phyloP scores from a whole-genome alignment of 1,284 basidiomycete species.

The Mycosarcoma mackinlayi region DNA sequence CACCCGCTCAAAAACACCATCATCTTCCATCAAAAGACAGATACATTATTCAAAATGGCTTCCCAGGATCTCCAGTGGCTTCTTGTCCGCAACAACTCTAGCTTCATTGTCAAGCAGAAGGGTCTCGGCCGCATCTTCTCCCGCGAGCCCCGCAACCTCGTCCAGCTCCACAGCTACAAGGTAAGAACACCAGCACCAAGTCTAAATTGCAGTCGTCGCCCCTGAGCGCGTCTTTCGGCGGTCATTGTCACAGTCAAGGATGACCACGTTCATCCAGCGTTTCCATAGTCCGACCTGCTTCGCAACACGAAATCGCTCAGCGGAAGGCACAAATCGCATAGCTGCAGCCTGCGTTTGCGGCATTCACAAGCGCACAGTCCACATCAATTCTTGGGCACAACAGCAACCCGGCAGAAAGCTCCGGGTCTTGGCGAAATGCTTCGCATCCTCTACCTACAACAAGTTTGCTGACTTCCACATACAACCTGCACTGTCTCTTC shows the following conservation, averaged over 20 bases:
- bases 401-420: too few relatives aligned
- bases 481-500: neutral
- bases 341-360: too few relatives aligned
- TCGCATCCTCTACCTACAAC: neutral
- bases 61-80: constrained; percentile 68
- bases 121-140: constrained; percentile 66
- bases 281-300: too few relatives aligned
- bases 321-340: too few relatives aligned
- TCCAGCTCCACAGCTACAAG: constrained; percentile 66
- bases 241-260: neutral
- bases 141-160: constrained; percentile 65
- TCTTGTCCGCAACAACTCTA: constrained; percentile 60
- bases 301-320: too few relatives aligned
- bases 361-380: too few relatives aligned
- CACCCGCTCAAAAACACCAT: constrained; percentile 29
- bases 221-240: constrained; percentile 4
- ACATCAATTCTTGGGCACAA: too few relatives aligned
- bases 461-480: constrained; percentile 13
- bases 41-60: constrained; percentile 44
- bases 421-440: constrained; percentile 3
- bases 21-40: constrained; percentile 15
- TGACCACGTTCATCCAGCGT: too few relatives aligned
- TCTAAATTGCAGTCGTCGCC: neutral
- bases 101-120: constrained; percentile 67
- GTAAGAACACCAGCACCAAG: constrained; percentile 28